phyloP scores from a whole-genome alignment of 176 grass and related monocot genomes.

The Triticum urartu region DNA sequence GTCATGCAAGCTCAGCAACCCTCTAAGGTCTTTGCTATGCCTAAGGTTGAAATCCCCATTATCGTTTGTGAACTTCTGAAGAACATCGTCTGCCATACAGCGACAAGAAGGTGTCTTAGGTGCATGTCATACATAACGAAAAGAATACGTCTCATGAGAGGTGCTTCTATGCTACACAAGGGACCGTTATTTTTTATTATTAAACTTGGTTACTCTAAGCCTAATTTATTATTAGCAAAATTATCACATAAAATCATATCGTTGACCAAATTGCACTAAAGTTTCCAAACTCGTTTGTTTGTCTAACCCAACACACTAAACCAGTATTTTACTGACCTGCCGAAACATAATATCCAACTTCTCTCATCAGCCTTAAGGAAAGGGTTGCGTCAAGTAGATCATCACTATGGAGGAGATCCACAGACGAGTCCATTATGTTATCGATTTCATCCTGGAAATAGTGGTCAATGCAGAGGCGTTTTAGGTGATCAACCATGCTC shows the following conservation, averaged over 20 bases:
- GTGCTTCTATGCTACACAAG: no score
- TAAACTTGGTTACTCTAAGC: no score
- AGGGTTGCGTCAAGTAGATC: conserved; percentile 26
- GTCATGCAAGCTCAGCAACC: conserved; percentile 55
- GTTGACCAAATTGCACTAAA: no score
- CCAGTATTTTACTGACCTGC: conserved; percentile 29
- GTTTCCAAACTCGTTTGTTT: background rate
- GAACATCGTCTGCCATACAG: conserved; percentile 15
- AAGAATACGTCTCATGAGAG: no score
- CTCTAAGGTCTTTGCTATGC: conserved; percentile 34
- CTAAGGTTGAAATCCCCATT: conserved; percentile 35
- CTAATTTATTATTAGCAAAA: no score
- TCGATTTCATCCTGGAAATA: background rate
- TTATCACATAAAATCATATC: no score
- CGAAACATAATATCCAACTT: conserved; percentile 40
- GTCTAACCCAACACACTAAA: background rate
- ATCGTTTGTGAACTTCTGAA: background rate
- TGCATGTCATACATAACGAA: background rate
- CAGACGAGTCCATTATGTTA: background rate
- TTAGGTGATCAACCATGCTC: no score
- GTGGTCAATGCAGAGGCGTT: no score
- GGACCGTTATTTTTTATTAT: no score
- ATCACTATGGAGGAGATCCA: background rate
- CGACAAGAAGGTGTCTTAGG: background rate
- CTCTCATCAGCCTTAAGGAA: conserved; percentile 40